phyloP scores from a whole-genome alignment of 345 rosid genomes.

The Brassica napus region Da-Ae NC_063442.1:42529501-42530000 shows the following conservation, averaged over 20 bases:
- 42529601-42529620: neutral
- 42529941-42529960: conserved; percentile 79
- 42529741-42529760: conserved; percentile 36
- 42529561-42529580: neutral
- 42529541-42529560: neutral
- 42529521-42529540: conserved; percentile 73
- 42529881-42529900: conserved; percentile 88
- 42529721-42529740: conserved; percentile 83
- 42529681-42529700: conserved; percentile 98
- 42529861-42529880: conserved; percentile 90
- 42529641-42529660: conserved; percentile 80
- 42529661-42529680: conserved; percentile 82
- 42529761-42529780: neutral
- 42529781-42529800: neutral
- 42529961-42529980: conserved; percentile 89
- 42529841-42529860: conserved; percentile 75
- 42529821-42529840: conserved; percentile 71
- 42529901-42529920: conserved; percentile 84
- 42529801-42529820: conserved; percentile 10
- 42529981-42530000: conserved; percentile 98
- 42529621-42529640: conserved; percentile 93
- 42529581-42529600: conserved; percentile 6
- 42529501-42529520: conserved; percentile 71
- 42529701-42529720: conserved; percentile 87
- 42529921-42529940: conserved; percentile 95